Conservation (phyloP, 139 green algal genomes). For the Gonium pectorale region DNA sequence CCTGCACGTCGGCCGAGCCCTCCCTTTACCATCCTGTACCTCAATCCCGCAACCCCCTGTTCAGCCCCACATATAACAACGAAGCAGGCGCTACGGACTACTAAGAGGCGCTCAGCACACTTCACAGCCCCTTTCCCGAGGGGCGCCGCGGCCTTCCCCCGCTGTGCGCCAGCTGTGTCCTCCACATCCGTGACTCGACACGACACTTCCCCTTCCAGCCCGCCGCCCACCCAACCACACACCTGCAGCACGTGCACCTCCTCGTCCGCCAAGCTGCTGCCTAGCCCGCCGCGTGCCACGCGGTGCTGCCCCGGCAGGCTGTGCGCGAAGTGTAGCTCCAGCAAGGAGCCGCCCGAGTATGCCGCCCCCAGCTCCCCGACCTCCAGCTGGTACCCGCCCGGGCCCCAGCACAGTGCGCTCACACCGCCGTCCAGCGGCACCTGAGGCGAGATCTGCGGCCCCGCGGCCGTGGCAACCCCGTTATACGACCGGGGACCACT, state of each 20-base stretch:
- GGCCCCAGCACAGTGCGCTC: slow-evolving; percentile 70
- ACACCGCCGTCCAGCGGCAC: slow-evolving; percentile 63
- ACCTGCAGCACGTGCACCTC: slow-evolving; percentile 83
- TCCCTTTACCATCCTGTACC: too few species aligned
- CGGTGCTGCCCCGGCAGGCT: slow-evolving; percentile 61
- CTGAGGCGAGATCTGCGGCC: slow-evolving; percentile 1
- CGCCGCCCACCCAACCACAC: background rate
- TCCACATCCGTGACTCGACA: too few species aligned
- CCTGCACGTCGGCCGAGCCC: too few species aligned
- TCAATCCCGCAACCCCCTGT: too few species aligned
- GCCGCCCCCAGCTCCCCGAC: slow-evolving; percentile 49
- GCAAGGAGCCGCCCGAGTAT: slow-evolving; percentile 49
- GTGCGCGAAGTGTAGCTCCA: slow-evolving; percentile 76
- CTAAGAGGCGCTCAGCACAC: background rate
- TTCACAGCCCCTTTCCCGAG: background rate
- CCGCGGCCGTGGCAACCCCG: too few species aligned
- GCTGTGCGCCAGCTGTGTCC: too few species aligned
- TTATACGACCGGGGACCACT: too few species aligned
- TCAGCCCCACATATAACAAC: too few species aligned
- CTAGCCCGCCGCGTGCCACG: slow-evolving; percentile 43
- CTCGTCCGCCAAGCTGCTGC: slow-evolving; percentile 39
- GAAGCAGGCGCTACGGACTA: background rate
- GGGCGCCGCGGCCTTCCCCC: too few species aligned
- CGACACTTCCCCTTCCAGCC: background rate
- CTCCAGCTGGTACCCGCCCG: slow-evolving; percentile 72